Evolutionary conservation across 805 yeast species (phyloP).

Genomic region (Blastobotrys americana): DNA sequence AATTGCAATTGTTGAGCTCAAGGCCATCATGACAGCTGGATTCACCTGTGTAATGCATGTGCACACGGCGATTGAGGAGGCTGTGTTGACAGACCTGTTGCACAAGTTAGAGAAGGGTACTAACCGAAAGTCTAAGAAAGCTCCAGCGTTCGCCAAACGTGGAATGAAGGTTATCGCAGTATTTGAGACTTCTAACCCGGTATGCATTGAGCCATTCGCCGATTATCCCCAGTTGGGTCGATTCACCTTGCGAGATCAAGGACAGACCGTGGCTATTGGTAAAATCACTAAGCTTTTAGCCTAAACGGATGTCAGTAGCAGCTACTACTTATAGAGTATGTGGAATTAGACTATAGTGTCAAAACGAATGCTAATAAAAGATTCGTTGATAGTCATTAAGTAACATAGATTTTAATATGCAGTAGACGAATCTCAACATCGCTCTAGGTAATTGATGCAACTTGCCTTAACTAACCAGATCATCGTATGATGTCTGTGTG

Average conservation of each 20-base stretch:
- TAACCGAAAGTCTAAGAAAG: slow-evolving; percentile 89
- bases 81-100: slow-evolving; percentile 66
- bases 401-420: too few relatives aligned
- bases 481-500: too few relatives aligned
- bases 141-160: slow-evolving; percentile 97
- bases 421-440: too few relatives aligned
- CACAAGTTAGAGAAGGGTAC: slow-evolving; percentile 96
- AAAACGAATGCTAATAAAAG: too few relatives aligned
- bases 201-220: slow-evolving; percentile 87
- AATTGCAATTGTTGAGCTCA: slow-evolving; percentile 92
- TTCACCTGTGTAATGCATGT: slow-evolving; percentile 98
- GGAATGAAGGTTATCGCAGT: slow-evolving; percentile 97
- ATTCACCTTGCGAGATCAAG: slow-evolving; percentile 97
- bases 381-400: too few relatives aligned
- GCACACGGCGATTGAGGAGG: slow-evolving; percentile 98
- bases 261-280: slow-evolving; percentile 97
- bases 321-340: too few relatives aligned
- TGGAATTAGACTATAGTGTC: too few relatives aligned
- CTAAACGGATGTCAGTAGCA: slow-evolving; percentile 13
- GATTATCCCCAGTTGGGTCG: slow-evolving; percentile 96
- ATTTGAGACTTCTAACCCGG: slow-evolving; percentile 76
- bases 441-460: too few relatives aligned
- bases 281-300: slow-evolving; percentile 79
- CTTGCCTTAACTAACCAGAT: too few relatives aligned
- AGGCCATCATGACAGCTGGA: slow-evolving; percentile 89